Base-by-base conservation (phyloP, 805 yeast genomes). In the Starmerella roubikii region DNA sequence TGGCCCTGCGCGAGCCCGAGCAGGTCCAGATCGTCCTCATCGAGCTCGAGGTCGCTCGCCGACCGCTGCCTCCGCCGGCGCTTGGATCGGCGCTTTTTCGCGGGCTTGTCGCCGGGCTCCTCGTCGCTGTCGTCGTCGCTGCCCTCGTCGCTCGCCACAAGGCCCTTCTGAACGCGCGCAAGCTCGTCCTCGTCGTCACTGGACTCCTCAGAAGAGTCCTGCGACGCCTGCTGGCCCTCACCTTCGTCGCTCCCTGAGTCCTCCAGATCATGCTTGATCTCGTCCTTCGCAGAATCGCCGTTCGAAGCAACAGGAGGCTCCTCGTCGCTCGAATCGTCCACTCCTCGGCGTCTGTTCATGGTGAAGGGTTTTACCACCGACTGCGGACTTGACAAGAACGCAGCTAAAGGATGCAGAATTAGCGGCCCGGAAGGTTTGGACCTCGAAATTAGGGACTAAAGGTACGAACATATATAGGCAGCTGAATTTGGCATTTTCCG, bases 11-110 rank as follows among this genome's bases (percentile, higher is more conserved):
- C 44, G 4, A 38, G 41, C 30, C 85, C 70, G 40, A 91, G 67
- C 32, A 91, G 69, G 49, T 88, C 97, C 52, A 91, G 69, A 59
- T 91, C 98, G 61, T 91, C 98, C 58, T 88, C 95, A 54, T 91
- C 96, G 37, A 91, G 67, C 37, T 74, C 79, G 9, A 40, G 39
- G 11, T 39, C 49, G 10, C 42, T 53, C 18, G 30, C 40, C 6
- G 37, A 32, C 23, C 44, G 35, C 13, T 44, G 42, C 16, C 44
- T 39, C 35, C 51, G 43, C 38, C 45, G 39, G 34, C 49, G 38
- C 30, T 38, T 34, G 40, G 39, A 44, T 22, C 47, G 43, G 12
- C 54, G 19, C n/a, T 42, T 30, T 30, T 36, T 44, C 8, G 11
- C 19, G n/a, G 15, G 25, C 42, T 38, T 42, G 28, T 30, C 4